Evolutionary conservation across 768 basidiomycete genomes (phyloP).

Genomic region (Panaeolus cyanescens): DNA sequence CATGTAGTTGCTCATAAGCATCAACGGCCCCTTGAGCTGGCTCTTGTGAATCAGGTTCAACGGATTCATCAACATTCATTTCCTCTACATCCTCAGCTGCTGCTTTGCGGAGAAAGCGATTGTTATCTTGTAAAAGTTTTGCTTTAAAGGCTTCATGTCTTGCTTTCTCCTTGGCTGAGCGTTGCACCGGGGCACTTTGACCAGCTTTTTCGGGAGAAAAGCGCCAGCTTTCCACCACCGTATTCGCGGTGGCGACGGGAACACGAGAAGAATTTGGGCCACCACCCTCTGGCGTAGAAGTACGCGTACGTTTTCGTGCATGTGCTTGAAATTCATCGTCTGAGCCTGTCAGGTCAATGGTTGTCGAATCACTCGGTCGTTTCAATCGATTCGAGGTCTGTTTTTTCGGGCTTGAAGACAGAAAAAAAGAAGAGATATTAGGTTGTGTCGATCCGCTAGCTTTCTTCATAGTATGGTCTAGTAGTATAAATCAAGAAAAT

Average conservation of each 20-base stretch:
- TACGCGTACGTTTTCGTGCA: slow-evolving; percentile 32
- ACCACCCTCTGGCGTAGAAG: slow-evolving; percentile 6
- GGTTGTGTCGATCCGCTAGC: slow-evolving; percentile 25
- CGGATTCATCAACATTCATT: slow-evolving; percentile 15
- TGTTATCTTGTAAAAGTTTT: slow-evolving; percentile 51
- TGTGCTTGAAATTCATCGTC: slow-evolving; percentile 27
- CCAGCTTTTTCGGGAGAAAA: slow-evolving; percentile 38
- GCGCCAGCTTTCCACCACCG: slow-evolving; percentile 43
- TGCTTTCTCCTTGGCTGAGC: slow-evolving; percentile 22
- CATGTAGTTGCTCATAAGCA: slow-evolving; percentile 41
- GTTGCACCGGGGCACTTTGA: slow-evolving; percentile 16
- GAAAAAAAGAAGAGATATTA: slow-evolving; percentile 43
- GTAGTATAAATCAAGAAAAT: slow-evolving; percentile 1
- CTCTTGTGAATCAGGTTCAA: slow-evolving; percentile 21
- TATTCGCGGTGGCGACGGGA: slow-evolving; percentile 10
- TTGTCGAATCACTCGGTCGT: slow-evolving; percentile 13
- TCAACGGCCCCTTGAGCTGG: slow-evolving; percentile 24
- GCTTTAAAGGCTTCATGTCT: slow-evolving; percentile 48
- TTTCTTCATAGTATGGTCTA: slow-evolving; percentile 1
- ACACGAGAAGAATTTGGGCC: slow-evolving; percentile 1
- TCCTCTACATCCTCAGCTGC: slow-evolving; percentile 10
- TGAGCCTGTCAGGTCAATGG: slow-evolving; percentile 58
- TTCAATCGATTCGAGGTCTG: slow-evolving; percentile 15
- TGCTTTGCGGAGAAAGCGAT: slow-evolving; percentile 30
- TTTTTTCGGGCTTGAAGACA: slow-evolving; percentile 27